Base-by-base conservation (phyloP, 2,329 filamentous ascomycete genomes). In the Ceratocystis lukuohia region DNA sequence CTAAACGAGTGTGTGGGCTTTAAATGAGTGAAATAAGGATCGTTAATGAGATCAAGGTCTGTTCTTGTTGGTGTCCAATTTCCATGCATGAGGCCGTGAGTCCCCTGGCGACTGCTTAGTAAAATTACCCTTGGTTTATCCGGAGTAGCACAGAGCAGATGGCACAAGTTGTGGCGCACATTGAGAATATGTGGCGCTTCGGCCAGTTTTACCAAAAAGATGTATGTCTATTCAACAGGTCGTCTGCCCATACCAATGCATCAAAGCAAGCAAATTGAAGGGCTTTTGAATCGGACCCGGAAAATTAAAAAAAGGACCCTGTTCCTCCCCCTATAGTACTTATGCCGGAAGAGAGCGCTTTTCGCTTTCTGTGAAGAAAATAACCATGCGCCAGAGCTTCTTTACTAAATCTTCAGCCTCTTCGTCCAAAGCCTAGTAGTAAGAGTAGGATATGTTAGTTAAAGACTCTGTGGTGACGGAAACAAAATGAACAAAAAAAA, bases 321-420 rank as follows among this genome's bases (percentile, higher is more conserved):
- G 15, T n/a, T 59, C 7, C 30, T n/a, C 7, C 20, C 37, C 28
- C 56, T 8, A 10, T 20, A 1, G n/a, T 37, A 59, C 17, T 8
- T 79, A 90, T 62, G 85, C 84, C 22, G 88, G 88, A 68, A 96
- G 79, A 1, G 92, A 92, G 69, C 91, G 81, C 79, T 94, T 96
- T 81, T 96, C 93, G 72, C 88, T 89, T 76, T 97, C 93, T 5
- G 90, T 94, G 72, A 93, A 96, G 84, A 96, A 97, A 72, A 97
- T 96, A 67, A 96, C 86, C 91, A 97, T 96, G 63, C 93, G 85
- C 94, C 94, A 99, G 45, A 99, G 82, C 78, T 96, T 97, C 83
- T 91, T 95, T 62, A 97, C 92, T 70, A 99, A 78, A 30, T 89
- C 87, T 75, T 96, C 92, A 10, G 92, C 91, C 74, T 97, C 94